A percentile compares a stretch with the other conserved stretches of the same genome.
Conservation (phyloP, 805 yeast species). For the Zygotorulaspora florentina region DNA sequence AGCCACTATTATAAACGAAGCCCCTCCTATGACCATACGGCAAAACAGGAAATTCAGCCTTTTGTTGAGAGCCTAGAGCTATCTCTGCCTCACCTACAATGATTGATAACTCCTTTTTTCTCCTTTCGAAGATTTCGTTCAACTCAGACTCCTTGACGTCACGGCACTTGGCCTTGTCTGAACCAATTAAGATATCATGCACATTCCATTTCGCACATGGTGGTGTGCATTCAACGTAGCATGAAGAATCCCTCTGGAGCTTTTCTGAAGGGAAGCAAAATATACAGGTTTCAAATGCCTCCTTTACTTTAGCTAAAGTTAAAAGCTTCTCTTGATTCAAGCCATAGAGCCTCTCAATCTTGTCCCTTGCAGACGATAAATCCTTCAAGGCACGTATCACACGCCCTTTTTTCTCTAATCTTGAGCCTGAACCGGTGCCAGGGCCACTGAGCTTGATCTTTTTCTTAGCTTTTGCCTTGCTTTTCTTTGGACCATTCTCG, state of each 20-base stretch:
- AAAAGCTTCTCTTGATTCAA: slow-evolving; percentile 42
- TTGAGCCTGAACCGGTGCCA: slow-evolving; percentile 13
- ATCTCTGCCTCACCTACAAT: slow-evolving; percentile 21
- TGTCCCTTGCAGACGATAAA: slow-evolving; percentile 40
- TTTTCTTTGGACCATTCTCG: slow-evolving; percentile 9
- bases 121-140: slow-evolving; percentile 24
- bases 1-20: slow-evolving; percentile 46
- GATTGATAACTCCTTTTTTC: slow-evolving; percentile 16
- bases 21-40: slow-evolving; percentile 36
- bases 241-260: slow-evolving; percentile 24
- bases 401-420: slow-evolving; percentile 21
- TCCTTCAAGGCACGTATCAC: slow-evolving; percentile 30
- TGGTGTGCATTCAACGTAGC: slow-evolving; percentile 20
- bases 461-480: slow-evolving; percentile 3
- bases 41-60: slow-evolving; percentile 29
- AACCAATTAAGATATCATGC: slow-evolving; percentile 1
- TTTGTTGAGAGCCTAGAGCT: slow-evolving; percentile 17
- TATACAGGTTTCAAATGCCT: slow-evolving; percentile 46
- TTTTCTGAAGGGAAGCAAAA: slow-evolving; percentile 41
- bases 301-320: slow-evolving; percentile 42
- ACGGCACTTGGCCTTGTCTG: slow-evolving; percentile 13
- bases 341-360: slow-evolving; percentile 47
- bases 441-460: slow-evolving; percentile 3
- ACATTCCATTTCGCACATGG: slow-evolving; percentile 11
- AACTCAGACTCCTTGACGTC: slow-evolving; percentile 25